These are phyloP conservation scores for Naganishia kalamii DNA, from an alignment of 768 basidiomycete genomes.

Conservation along the genomic window DNA sequence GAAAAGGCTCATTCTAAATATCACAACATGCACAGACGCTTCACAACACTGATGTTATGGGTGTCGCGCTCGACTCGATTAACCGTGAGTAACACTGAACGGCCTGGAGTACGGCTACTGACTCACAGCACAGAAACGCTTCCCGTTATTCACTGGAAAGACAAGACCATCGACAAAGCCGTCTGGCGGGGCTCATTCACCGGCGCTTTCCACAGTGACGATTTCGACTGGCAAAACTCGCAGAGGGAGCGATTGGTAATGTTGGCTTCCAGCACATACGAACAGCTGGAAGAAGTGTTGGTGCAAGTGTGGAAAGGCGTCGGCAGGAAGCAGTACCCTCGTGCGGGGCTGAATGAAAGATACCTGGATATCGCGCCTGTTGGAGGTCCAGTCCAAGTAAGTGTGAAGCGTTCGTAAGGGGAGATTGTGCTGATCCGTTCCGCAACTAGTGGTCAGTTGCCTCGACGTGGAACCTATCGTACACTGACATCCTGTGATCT, in stretches of 20 bases:
- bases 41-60: slow-evolving; percentile 17
- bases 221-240: slow-evolving; percentile 33
- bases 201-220: slow-evolving; percentile 33
- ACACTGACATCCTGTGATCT: not conserved
- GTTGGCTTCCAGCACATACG: slow-evolving; percentile 27
- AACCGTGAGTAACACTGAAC: slow-evolving; percentile 14
- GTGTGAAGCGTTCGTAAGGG: no score
- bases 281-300: slow-evolving; percentile 17
- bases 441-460: not conserved
- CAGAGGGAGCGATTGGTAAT: slow-evolving; percentile 36
- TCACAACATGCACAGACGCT: no score
- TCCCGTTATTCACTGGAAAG: not conserved
- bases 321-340: slow-evolving; percentile 21
- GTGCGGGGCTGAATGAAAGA: slow-evolving; percentile 28
- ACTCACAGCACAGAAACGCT: no score
- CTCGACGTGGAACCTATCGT: not conserved
- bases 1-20: no score
- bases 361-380: slow-evolving; percentile 37
- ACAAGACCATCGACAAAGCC: slow-evolving; percentile 27
- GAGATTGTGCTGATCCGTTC: no score
- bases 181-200: slow-evolving; percentile 43
- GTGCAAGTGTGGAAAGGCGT: slow-evolving; percentile 25
- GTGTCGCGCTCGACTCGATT: slow-evolving; percentile 16
- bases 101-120: no score
- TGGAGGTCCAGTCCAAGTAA: slow-evolving; percentile 37